Evolutionary conservation across 164 flowering plant genomes (phyloP).

Genomic region (Brasenia schreberi): DNA sequence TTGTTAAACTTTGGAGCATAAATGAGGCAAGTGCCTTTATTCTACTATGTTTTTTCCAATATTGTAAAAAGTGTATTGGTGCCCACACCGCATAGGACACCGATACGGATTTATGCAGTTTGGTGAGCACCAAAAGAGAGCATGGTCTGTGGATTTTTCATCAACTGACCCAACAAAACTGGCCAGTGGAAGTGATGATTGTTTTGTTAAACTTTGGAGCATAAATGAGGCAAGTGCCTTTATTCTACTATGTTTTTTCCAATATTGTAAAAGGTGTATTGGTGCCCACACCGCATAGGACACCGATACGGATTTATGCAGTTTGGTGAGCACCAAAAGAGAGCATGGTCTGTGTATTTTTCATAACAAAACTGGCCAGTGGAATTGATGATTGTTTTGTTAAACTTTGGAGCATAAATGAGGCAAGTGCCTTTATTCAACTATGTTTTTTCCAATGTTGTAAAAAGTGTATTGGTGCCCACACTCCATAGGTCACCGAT

Average conservation of each 20-base stretch:
- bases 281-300: too few species aligned
- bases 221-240: conserved; percentile 58
- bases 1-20: conserved; percentile 89
- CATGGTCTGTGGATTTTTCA: conserved; percentile 98
- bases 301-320: conserved; percentile 41
- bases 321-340: conserved; percentile 57
- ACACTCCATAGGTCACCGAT: too few species aligned
- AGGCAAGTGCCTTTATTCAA: conserved; percentile 27
- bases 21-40: conserved; percentile 46
- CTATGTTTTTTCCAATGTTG: too few species aligned
- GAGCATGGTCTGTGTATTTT: conserved; percentile 98
- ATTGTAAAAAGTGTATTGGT: too few species aligned
- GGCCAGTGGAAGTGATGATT: conserved; percentile 99
- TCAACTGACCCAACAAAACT: conserved; percentile 67
- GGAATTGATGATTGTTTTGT: conserved; percentile 96
- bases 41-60: too few species aligned
- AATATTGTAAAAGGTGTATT: too few species aligned
- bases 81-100: too few species aligned
- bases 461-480: too few species aligned
- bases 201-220: conserved; percentile 86
- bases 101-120: conserved; percentile 42
- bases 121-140: conserved; percentile 68
- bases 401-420: conserved; percentile 88
- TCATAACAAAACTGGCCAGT: conserved; percentile 84
- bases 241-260: too few species aligned